Evolutionary conservation across 345 rosid genomes (phyloP), one percentile per base, ranked within the genome.

Genomic region (Firmiana major): DNA sequence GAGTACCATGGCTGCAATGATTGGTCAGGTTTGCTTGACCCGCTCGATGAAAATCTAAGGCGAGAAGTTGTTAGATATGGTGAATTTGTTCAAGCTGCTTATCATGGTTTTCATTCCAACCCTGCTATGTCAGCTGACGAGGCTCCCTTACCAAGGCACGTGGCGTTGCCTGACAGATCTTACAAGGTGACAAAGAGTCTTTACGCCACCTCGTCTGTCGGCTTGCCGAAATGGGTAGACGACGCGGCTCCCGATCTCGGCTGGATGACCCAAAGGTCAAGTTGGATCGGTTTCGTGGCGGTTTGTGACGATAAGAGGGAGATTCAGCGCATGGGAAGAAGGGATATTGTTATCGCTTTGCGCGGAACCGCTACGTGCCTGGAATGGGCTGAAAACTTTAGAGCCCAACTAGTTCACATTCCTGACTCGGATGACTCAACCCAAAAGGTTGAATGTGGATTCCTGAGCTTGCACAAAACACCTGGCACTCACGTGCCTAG

Each of bases 301-400:
- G 97, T 96, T 0, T 93, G 97, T 22, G 97, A 93, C 16, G 98
- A 96, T 55, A 78, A 34, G 42, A 81, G 59, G 12, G 99, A 96
- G 87, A 92, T 93, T 86, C 94, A 89, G 75, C 91, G 99, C 79
- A 90, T 96, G 98, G 98, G 98, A 0, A 87, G 99, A 79, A 85
- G 99, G 46, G 98, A 96, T 55, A 92, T 96, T 1, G 90, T 93
- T n/a, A 92, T 96, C 77, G 92, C 98, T 1, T 80, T 96, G 11
- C 97, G 99, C 0, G 99, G 99, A n/a, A 96, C 98, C 0, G 72
- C 97, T 31, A 96, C 99, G 48, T 96, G 97, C 46, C 92, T 93
- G 11, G 99, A 96, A 51, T 96, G 99, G 99, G 97, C 97, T 0
- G 98, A 96, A 84, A 93, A 96, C 63, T 73, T 96, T 38, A 82